Conservation (phyloP, 2,329 filamentous ascomycete genomes). For the Colletotrichum chlorophyti region DNA sequence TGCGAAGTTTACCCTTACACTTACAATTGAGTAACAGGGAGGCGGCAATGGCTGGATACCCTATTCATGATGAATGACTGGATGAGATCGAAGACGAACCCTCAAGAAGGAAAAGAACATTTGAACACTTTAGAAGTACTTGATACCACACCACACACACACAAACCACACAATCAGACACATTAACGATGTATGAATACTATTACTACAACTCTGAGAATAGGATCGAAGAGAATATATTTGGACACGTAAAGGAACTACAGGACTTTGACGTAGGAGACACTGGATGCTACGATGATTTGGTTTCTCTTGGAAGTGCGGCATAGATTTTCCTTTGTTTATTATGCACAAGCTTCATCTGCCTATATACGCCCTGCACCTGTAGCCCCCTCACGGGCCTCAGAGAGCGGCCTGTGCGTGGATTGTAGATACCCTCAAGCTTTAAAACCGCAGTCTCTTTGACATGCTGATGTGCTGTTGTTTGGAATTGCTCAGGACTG, state of each 20-base stretch:
- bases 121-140: too few species aligned
- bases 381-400: too few species aligned
- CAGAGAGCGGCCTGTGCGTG: too few species aligned
- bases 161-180: background rate
- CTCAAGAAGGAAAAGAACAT: background rate
- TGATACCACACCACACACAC: background rate
- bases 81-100: constrained; percentile 9
- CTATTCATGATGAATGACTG: constrained; percentile 16
- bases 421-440: too few species aligned
- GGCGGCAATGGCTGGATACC: too few species aligned
- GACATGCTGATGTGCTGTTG: background rate
- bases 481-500: background rate
- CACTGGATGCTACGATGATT: too few species aligned
- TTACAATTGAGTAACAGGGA: background rate
- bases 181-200: constrained; percentile 22
- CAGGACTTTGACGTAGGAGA: too few species aligned
- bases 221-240: background rate
- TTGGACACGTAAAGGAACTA: background rate
- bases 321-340: too few species aligned
- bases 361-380: too few species aligned
- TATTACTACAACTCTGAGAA: background rate
- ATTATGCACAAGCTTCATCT: too few species aligned
- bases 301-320: too few species aligned
- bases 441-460: background rate
- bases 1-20: background rate